A percentile compares a stretch with the other conserved stretches of the same genome.
Conservation (phyloP, 2,329 filamentous ascomycete genomes). For the Penicillium sp. region DNA sequence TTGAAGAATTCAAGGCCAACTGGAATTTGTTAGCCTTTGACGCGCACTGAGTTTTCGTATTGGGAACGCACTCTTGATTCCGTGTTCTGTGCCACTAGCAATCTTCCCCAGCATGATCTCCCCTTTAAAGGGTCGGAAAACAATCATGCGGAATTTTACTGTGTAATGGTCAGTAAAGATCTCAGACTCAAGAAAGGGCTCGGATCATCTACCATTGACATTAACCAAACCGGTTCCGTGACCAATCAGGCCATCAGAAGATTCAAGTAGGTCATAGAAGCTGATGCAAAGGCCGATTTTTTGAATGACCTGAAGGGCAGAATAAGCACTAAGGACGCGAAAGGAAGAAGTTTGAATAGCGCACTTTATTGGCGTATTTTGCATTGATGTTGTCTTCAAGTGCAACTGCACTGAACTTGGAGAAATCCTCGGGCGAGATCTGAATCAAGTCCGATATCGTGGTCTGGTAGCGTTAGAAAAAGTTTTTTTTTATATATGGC, state of each 20-base stretch:
- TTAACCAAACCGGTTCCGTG: constrained; percentile 91
- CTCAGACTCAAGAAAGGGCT: not conserved
- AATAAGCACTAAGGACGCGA: constrained; percentile 2
- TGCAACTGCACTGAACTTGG: constrained; percentile 73
- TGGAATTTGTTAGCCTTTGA: constrained; percentile 34
- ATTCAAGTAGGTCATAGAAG: constrained; percentile 84
- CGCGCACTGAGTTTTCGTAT: constrained; percentile 20
- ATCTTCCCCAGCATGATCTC: constrained; percentile 88
- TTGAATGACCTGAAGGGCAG: constrained; percentile 70
- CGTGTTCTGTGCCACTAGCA: constrained; percentile 67
- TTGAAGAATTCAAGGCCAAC: constrained; percentile 91
- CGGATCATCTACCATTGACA: constrained; percentile 68
- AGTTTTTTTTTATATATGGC: constrained; percentile 26
- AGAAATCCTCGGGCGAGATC: constrained; percentile 85
- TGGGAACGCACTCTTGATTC: constrained; percentile 63
- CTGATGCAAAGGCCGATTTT: constrained; percentile 92
- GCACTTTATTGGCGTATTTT: constrained; percentile 91
- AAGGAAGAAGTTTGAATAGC: not conserved
- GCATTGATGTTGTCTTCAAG: constrained; percentile 96
- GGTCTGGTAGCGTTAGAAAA: constrained; percentile 57
- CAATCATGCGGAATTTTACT: constrained; percentile 91
- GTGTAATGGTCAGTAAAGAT: constrained; percentile 8
- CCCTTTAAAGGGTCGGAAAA: constrained; percentile 94
- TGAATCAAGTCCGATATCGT: constrained; percentile 93
- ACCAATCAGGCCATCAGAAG: constrained; percentile 90